Conservation (phyloP, 352 stramenopile species). For the Pythium myriotylum region DNA sequence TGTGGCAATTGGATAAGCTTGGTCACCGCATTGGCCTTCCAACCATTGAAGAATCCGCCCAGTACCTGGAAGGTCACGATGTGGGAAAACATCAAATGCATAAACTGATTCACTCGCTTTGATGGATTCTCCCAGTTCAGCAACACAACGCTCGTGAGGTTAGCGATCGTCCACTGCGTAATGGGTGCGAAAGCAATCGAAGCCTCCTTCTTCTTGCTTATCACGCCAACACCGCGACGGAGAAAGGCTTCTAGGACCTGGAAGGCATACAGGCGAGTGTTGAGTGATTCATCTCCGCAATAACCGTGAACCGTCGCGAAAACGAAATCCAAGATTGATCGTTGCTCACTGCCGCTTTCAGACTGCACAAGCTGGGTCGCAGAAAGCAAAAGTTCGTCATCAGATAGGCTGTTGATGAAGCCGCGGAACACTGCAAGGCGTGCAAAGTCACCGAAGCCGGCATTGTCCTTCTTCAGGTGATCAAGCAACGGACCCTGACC, state of each 20-base stretch:
- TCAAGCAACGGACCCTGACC: constrained; percentile 11
- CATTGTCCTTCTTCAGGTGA: constrained; percentile 44
- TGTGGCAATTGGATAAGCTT: constrained; percentile 59
- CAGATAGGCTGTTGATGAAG: constrained; percentile 63
- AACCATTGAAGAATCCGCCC: constrained; percentile 39
- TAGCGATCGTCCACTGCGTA: constrained; percentile 37
- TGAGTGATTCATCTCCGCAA: constrained; percentile 65
- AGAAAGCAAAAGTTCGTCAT: constrained; percentile 43
- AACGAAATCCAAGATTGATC: constrained; percentile 48
- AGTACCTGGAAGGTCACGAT: constrained; percentile 68
- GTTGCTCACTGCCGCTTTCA: neutral
- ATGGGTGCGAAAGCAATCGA: neutral
- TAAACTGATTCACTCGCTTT: constrained; percentile 88
- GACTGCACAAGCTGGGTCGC: neutral
- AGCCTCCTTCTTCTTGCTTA: constrained; percentile 14
- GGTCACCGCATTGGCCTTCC: constrained; percentile 47
- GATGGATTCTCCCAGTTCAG: constrained; percentile 86
- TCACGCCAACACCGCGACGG: constrained; percentile 54
- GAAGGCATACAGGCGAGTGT: constrained; percentile 77
- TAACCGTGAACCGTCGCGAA: constrained; percentile 54
- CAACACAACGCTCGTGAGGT: constrained; percentile 58
- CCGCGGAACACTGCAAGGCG: constrained; percentile 72
- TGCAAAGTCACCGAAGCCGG: constrained; percentile 51
- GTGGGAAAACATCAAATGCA: constrained; percentile 78
- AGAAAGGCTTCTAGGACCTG: constrained; percentile 81